Evolutionary conservation across 768 basidiomycete genomes (phyloP).

Genomic region (Tephrocybe sp.): DNA sequence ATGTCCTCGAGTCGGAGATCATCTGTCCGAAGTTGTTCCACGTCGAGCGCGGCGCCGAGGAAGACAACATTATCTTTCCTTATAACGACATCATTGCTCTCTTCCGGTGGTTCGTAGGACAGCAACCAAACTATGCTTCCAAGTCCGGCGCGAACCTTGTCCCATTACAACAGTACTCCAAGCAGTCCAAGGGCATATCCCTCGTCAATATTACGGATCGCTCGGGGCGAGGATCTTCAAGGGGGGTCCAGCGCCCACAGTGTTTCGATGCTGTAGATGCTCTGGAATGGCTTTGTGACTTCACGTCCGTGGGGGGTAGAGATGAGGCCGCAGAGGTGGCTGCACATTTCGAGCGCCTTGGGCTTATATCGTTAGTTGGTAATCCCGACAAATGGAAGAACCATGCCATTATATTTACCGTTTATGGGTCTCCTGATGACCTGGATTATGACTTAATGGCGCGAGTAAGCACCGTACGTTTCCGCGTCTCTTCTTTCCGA

Average conservation of each 20-base stretch:
- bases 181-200: conserved; percentile 9
- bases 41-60: conserved; percentile 66
- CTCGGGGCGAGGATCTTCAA: neutral
- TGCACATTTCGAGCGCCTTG: conserved; percentile 77
- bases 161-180: neutral
- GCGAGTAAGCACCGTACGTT: neutral
- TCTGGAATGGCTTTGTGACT: conserved; percentile 80
- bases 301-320: conserved; percentile 70
- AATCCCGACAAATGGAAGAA: conserved; percentile 58
- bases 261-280: conserved; percentile 68
- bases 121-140: conserved; percentile 57
- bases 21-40: conserved; percentile 80
- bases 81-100: conserved; percentile 68
- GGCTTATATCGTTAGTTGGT: conserved; percentile 64
- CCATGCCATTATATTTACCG: conserved; percentile 68
- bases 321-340: conserved; percentile 81
- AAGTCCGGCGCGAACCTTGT: conserved; percentile 27
- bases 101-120: conserved; percentile 71
- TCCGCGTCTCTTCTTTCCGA: neutral
- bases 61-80: conserved; percentile 79
- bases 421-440: conserved; percentile 19
- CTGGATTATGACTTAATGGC: neutral
- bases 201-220: conserved; percentile 6
- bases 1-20: conserved; percentile 68
- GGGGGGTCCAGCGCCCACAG: conserved; percentile 20